Evolutionary conservation across 805 yeast species (phyloP).

Genomic region (Yamadazyma akitaensis): DNA sequence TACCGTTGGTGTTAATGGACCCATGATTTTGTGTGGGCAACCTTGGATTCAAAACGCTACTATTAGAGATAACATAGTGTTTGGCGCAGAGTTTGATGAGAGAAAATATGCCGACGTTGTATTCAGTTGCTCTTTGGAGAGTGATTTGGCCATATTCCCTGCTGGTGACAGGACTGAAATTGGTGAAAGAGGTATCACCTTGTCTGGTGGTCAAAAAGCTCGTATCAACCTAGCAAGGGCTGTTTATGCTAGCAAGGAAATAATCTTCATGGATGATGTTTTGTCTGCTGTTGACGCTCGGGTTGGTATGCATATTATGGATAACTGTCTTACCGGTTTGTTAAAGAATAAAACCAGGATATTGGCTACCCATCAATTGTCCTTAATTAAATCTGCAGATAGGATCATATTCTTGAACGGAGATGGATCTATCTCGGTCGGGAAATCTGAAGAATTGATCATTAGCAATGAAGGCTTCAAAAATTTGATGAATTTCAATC

Average conservation of each 20-base stretch:
- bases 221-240: conserved; percentile 33
- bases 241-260: conserved; percentile 26
- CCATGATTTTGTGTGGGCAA: conserved; percentile 24
- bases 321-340: conserved; percentile 24
- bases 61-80: conserved; percentile 27
- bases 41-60: conserved; percentile 38
- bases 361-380: conserved; percentile 33
- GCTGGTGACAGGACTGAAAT: conserved; percentile 33
- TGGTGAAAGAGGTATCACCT: conserved; percentile 34
- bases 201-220: conserved; percentile 36
- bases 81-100: conserved; percentile 25
- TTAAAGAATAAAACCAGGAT: conserved; percentile 26
- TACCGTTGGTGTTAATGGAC: conserved; percentile 24
- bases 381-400: conserved; percentile 27
- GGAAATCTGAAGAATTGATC: conserved; percentile 22
- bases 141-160: conserved; percentile 27
- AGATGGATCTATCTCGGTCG: conserved; percentile 26
- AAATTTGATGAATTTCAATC: conserved; percentile 25
- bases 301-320: conserved; percentile 32
- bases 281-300: conserved; percentile 34
- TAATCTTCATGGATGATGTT: conserved; percentile 31
- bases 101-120: conserved; percentile 22
- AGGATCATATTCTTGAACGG: conserved; percentile 27
- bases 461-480: conserved; percentile 21
- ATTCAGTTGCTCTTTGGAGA: conserved; percentile 26